Evolutionary conservation across 345 rosid species (phyloP), one percentile per base, ranked within the genome.

Genomic region (Eucalyptus tenuipes): DNA sequence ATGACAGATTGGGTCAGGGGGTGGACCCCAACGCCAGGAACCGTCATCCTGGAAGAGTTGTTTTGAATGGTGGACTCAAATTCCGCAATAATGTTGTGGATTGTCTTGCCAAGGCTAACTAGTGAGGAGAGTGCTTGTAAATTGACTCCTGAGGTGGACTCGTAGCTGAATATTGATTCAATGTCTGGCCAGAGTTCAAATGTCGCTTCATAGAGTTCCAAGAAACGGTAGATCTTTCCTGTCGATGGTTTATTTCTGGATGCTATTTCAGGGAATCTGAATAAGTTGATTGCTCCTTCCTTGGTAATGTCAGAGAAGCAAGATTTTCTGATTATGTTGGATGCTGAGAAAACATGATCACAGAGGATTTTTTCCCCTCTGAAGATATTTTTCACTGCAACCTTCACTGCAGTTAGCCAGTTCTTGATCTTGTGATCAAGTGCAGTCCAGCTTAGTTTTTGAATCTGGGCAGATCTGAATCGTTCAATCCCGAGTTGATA

Each of bases 11-110:
- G 90, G 8, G 97, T 94, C 85, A 96, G 93, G 17, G 93, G 97
- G 81, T 96, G 99, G 90, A 98, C 90, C 53, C 97, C 97, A 37
- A 97, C 97, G 12, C 99, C 98, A 27, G 93, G 89, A 14, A 91
- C 91, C 6, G 82, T 85, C 29, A 88, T 64, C 89, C 92, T 96
- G 4, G 95, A 91, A 3, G 92, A 89, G 89, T 94, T 95, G 53
- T 94, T 96, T 37, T 92, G 93, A 88, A 98, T 90, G 15, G 93
- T 89, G 25, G 94, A 88, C 61, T 93, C 95, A 68, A 97, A 95
- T 27, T 94, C 94, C 8, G 88, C 86, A 33, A 97, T 90, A 68
- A 93, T 92, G 25, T 87, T 88, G 11, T 89, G 91, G 44, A 92
- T 92, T 1, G 95, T 91, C 18, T 92, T 93, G 9, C 95, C 94